phyloP scores from a whole-genome alignment of 148 eudicot genomes.

The Euryodendron excelsum region DNA sequence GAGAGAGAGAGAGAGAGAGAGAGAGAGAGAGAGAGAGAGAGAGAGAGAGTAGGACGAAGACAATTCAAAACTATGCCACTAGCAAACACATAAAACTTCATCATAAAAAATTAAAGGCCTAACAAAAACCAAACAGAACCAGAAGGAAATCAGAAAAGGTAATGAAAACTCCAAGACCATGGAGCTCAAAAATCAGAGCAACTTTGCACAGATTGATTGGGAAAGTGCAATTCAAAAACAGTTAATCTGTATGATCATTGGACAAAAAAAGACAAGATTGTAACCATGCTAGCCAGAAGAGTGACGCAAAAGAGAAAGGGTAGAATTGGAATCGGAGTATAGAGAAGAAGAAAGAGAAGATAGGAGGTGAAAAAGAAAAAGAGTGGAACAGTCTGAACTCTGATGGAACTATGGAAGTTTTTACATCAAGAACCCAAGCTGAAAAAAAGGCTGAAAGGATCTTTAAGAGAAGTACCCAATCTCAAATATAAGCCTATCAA shows the following conservation, averaged over 20 bases:
- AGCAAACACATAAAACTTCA: background rate
- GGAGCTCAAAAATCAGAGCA: background rate
- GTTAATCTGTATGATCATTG: background rate
- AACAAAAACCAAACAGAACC: background rate
- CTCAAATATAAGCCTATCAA: background rate
- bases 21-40: slow-evolving; percentile 10
- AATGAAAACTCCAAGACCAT: slow-evolving; percentile 3
- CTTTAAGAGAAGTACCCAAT: slow-evolving; percentile 3
- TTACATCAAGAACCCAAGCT: slow-evolving; percentile 14
- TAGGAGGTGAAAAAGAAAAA: background rate
- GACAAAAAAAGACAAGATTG: background rate
- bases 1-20: background rate
- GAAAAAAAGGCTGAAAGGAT: slow-evolving; percentile 8
- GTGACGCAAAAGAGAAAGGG: background rate
- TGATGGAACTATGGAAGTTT: slow-evolving; percentile 9
- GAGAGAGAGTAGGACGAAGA: background rate
- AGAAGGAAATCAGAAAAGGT: slow-evolving; percentile 1
- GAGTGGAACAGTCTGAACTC: slow-evolving; percentile 19
- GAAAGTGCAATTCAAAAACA: background rate
- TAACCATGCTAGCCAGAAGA: background rate
- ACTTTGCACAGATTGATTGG: background rate
- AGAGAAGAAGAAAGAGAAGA: background rate
- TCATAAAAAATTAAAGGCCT: background rate
- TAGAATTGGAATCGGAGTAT: background rate
- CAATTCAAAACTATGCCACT: slow-evolving; percentile 6